A percentile compares a stretch with the other conserved stretches of the same genome.
Conservation (phyloP, 192 early-diverging fungal genomes). For the Gorgonomyces haynaldii region DNA sequence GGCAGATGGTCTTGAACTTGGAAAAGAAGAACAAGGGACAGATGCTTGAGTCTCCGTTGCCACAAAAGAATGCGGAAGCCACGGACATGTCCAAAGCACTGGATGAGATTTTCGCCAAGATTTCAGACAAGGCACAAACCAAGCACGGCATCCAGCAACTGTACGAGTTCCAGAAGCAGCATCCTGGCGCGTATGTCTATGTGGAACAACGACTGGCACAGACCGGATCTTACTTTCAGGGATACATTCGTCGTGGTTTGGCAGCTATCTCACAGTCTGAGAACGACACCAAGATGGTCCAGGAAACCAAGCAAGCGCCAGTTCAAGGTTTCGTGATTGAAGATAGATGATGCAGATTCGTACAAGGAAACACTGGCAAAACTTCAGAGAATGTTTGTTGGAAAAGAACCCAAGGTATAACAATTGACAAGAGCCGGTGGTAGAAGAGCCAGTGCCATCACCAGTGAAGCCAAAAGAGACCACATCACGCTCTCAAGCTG, state of each 20-base stretch:
- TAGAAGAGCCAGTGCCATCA: constrained; percentile 2
- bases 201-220: constrained; percentile 48
- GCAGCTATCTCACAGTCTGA: constrained; percentile 23
- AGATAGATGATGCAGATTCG: constrained; percentile 6
- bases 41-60: neutral
- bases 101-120: constrained; percentile 59
- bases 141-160: constrained; percentile 65
- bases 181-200: constrained; percentile 50
- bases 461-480: constrained; percentile 10
- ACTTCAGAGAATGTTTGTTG: constrained; percentile 36
- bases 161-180: constrained; percentile 62
- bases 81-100: constrained; percentile 14
- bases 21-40: constrained; percentile 9
- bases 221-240: constrained; percentile 59
- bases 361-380: constrained; percentile 45
- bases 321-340: constrained; percentile 4
- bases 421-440: constrained; percentile 1
- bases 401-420: neutral
- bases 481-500: constrained; percentile 38
- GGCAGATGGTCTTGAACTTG: constrained; percentile 19
- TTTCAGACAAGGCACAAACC: constrained; percentile 53
- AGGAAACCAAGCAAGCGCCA: neutral
- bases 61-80: constrained; percentile 4
- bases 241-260: constrained; percentile 62
- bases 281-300: neutral